Percentiles rank a stretch among this genome's conserved stretches.
These are phyloP conservation scores for Ananas comosus DNA, from an alignment of 176 grass and related monocot species.

Conservation along the genomic window DNA sequence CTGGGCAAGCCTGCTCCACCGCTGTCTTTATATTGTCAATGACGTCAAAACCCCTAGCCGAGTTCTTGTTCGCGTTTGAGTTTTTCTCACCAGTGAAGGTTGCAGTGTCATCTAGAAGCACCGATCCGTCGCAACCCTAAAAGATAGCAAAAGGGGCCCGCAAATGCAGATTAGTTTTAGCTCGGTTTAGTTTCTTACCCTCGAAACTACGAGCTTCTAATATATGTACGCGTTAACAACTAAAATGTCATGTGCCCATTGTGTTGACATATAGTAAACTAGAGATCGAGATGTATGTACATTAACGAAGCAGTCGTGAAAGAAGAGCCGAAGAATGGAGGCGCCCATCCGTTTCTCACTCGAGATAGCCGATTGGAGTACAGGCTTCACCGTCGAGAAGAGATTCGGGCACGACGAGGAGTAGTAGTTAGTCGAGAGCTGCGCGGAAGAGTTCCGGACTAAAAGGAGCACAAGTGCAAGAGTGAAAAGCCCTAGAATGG, in stretches of 20 bases:
- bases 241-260: too few species aligned
- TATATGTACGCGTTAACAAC: too few species aligned
- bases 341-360: slow-evolving; percentile 64
- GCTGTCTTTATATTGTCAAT: slow-evolving; percentile 62
- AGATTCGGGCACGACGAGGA: slow-evolving; percentile 47
- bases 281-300: slow-evolving; percentile 18
- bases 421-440: slow-evolving; percentile 56
- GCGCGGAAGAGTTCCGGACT: slow-evolving; percentile 29
- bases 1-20: slow-evolving; percentile 50
- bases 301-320: slow-evolving; percentile 64
- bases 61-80: slow-evolving; percentile 45
- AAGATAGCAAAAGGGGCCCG: neutral
- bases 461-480: slow-evolving; percentile 17
- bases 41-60: slow-evolving; percentile 63
- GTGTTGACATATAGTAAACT: neutral
- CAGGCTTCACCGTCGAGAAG: slow-evolving; percentile 32
- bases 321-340: slow-evolving; percentile 76
- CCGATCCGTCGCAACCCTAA: slow-evolving; percentile 76
- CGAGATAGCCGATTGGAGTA: slow-evolving; percentile 32
- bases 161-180: neutral
- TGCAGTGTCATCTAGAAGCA: slow-evolving; percentile 59
- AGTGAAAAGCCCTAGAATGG: neutral
- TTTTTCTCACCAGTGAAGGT: slow-evolving; percentile 57
- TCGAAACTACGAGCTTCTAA: too few species aligned
- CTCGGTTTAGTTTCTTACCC: neutral